phyloP scores from a whole-genome alignment of 129 eudicot species.

The Lonicera japonica region DNA sequence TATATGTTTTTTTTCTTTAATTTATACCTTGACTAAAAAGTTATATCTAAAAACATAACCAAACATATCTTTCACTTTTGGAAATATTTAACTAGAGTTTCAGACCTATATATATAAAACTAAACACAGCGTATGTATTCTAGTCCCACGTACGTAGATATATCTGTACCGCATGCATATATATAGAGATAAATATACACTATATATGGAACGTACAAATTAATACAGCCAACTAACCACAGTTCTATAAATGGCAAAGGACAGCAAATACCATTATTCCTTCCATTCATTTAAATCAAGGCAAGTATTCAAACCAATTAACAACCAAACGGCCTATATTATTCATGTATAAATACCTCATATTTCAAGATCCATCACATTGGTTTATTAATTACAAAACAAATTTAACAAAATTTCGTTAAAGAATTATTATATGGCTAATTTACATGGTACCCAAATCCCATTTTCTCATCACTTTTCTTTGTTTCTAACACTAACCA shows the following conservation, averaged over 20 bases:
- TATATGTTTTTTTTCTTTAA: too few species aligned
- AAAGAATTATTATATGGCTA: slow-evolving; percentile 5
- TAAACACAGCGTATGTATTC: too few species aligned
- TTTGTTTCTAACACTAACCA: slow-evolving; percentile 15
- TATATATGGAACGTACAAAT: background rate
- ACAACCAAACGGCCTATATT: background rate
- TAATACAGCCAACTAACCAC: background rate
- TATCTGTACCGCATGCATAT: too few species aligned
- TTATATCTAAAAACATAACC: too few species aligned
- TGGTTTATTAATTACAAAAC: background rate
- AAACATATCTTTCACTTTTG: too few species aligned
- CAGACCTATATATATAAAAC: too few species aligned
- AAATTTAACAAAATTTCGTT: too few species aligned
- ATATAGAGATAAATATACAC: too few species aligned
- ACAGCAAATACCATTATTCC: background rate
- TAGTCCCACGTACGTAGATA: too few species aligned
- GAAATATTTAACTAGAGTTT: too few species aligned
- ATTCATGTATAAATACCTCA: background rate
- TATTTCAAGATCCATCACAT: background rate
- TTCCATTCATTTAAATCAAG: slow-evolving; percentile 5
- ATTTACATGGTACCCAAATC: background rate
- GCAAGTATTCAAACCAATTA: background rate
- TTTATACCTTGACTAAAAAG: too few species aligned
- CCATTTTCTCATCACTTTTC: slow-evolving; percentile 3
- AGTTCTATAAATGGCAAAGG: background rate